Base-by-base conservation (phyloP, 2,329 filamentous ascomycete species). In the Penicillium fuscoglaucum region DNA sequence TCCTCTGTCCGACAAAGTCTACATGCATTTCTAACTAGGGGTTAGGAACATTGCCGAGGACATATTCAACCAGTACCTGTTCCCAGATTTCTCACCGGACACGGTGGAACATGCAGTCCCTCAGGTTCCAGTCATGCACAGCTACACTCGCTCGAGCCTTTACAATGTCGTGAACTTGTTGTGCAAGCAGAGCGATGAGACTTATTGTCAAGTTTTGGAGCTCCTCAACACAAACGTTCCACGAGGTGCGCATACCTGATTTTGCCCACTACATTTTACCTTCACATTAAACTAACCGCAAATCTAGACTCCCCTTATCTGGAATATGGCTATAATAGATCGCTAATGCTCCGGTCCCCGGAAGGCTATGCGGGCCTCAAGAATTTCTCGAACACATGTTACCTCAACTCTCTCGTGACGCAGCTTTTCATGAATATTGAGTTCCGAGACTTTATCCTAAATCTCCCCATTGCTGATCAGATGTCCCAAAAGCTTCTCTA, bases 381-480 rank as follows among this genome's bases (percentile, higher is more conserved):
- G 57, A 99, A 99, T 68, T 83, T 97, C 17, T 95, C 91, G 10
- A 96, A 97, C 71, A 98, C 96, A 0, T 99, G 95, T 76, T 99
- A 99, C 72, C 84, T 98, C 71, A 99, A 99, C 72, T 98, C 95
- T 0, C 80, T 99, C 0, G 83, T 98, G 60, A 93, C 92, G 0
- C 95, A 99, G 71, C 84, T 99, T 0, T 99, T 93, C 79, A 98
- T 97, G 91, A 98, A 99, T 70, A 78, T 90, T 17, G 83, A 86
- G 7, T 98, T 99, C 69, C 88, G 95, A 19, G 83, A 85, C 17
- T 96, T 98, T 73, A 90, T 99, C 66, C 81, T 98, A 60, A 75
- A 80, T 57, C 80, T 84, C n/a, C 75, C 80, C 9, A 78, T 90
- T 26, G 73, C 79, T 15, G 84, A 89, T 61, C 74, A 78, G 0